These are phyloP conservation scores for Solanum arcanum DNA, from an alignment of 257 asterid species.

Conservation along the genomic window DNA sequence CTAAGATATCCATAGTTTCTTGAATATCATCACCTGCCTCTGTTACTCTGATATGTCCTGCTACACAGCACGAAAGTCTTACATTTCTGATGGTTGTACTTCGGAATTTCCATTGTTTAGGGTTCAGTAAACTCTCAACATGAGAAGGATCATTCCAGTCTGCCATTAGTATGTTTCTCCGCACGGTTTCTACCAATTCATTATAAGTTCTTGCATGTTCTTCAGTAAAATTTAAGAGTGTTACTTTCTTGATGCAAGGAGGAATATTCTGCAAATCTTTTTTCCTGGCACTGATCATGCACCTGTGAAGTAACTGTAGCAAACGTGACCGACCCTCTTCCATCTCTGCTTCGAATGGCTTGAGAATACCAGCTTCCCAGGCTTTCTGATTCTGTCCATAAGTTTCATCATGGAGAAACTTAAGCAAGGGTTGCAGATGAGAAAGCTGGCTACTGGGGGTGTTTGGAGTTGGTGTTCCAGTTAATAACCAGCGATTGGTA, in stretches of 20 bases:
- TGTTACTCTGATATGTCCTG: conserved; percentile 76
- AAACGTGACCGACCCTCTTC: conserved; percentile 88
- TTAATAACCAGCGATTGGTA: conserved; percentile 88
- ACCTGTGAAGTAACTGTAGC: conserved; percentile 72
- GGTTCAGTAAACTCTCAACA: conserved; percentile 95
- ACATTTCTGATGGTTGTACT: conserved; percentile 73
- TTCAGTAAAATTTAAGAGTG: conserved; percentile 55
- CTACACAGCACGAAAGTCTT: conserved; percentile 94
- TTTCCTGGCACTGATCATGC: conserved; percentile 97
- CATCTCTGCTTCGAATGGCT: conserved; percentile 93
- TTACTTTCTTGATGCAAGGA: conserved; percentile 76
- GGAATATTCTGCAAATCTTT: conserved; percentile 76
- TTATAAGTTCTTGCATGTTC: conserved; percentile 89
- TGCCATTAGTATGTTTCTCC: conserved; percentile 83
- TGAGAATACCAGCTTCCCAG: conserved; percentile 84
- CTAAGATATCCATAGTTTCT: conserved; percentile 89
- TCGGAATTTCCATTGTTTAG: conserved; percentile 91
- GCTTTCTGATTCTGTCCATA: conserved; percentile 72
- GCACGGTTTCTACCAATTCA: conserved; percentile 89
- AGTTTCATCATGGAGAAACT: conserved; percentile 85
- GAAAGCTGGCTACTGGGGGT: conserved; percentile 93
- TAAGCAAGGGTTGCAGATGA: conserved; percentile 82
- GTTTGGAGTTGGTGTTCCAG: conserved; percentile 97
- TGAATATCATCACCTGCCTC: conserved; percentile 97
- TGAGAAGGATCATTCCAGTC: conserved; percentile 99